Evolutionary conservation across 805 yeast genomes (phyloP).

Genomic region (Yarrowia deformans): DNA sequence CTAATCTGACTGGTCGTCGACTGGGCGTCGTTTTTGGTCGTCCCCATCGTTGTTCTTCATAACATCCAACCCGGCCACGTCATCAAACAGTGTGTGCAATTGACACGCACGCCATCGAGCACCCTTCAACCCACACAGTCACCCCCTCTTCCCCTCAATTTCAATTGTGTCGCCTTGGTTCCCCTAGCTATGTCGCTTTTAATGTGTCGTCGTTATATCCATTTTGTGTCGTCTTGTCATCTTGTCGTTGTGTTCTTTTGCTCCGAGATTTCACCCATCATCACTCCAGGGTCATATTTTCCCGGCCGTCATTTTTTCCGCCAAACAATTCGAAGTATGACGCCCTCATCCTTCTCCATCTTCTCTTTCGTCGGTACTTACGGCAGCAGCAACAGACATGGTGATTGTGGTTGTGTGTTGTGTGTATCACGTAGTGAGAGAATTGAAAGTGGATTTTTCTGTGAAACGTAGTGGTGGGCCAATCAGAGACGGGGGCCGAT

Average conservation of each 20-base stretch:
- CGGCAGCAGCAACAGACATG: conserved; percentile 41
- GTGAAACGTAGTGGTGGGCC: conserved; percentile 32
- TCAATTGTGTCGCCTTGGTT: neutral
- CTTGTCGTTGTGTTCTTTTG: neutral
- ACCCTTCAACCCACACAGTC: too few species aligned
- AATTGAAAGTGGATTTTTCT: conserved; percentile 30
- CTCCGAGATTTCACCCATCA: conserved; percentile 10
- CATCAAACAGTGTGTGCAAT: too few species aligned
- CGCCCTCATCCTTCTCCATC: neutral
- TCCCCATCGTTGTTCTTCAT: too few species aligned
- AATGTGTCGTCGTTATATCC: too few species aligned
- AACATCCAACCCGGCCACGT: too few species aligned
- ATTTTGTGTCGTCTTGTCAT: too few species aligned
- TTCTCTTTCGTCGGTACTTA: conserved; percentile 11
- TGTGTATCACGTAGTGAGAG: conserved; percentile 39
- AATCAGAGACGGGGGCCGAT: conserved; percentile 19
- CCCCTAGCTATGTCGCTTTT: neutral
- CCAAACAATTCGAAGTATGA: neutral
- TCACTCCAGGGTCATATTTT: neutral
- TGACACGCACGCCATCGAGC: too few species aligned
- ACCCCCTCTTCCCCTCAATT: too few species aligned
- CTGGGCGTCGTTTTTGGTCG: too few species aligned
- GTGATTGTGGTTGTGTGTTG: conserved; percentile 38
- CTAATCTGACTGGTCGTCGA: too few species aligned
- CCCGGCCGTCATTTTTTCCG: neutral